Base-by-base conservation (phyloP, 1,284 basidiomycete genomes). In the Malassezia furfur region DNA sequence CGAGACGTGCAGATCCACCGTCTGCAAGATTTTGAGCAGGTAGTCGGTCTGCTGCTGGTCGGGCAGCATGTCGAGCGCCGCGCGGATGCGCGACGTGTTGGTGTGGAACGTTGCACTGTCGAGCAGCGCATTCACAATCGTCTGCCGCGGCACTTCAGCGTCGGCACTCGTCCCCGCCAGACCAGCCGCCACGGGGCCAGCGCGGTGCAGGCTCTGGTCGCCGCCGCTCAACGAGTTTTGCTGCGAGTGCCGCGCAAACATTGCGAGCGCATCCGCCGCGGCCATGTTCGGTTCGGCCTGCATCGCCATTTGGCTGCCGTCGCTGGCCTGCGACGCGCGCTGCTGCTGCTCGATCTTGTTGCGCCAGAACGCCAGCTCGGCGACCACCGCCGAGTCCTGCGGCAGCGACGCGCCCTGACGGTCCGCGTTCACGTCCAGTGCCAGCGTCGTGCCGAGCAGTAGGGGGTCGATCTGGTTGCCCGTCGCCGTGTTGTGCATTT, bases 11-110 rank as follows among this genome's bases (percentile, higher is more conserved):
- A 54, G 50, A 35, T 68, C 67, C 38, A 67, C 64, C 1, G 61
- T 60, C 17, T 65, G 63, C n/a, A 68, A 41, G 28, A 61, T 63
- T 49, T 64, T 62, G 48, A 68, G 59, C 22, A 68, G 59, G n/a
- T 65, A 63, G 32, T 68, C 64, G 40, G 61, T 61, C 17, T 65
- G 64, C 40, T 68, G 66, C 31, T 63, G 61, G 52, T 65, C 64
- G 10, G 66, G 66, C 14, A 68, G 54, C 21, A 63, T 54, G 32
- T 65, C 66, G 12, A 68, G 51, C 46, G 66, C 62, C 28, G 62
- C 50, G 28, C 66, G 61, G 5, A 62, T 59, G 7, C 60, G 53
- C 0, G 62, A 46, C 12, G 61, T 40, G 11, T 47, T 55, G 30
- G 55, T 57, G 1, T 56, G 54, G 22, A 65, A 62, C 5, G 48